A percentile compares a stretch with the other conserved stretches of the same genome.
Conservation (phyloP, 257 asterid species). For the Solanum dulcamara region DNA sequence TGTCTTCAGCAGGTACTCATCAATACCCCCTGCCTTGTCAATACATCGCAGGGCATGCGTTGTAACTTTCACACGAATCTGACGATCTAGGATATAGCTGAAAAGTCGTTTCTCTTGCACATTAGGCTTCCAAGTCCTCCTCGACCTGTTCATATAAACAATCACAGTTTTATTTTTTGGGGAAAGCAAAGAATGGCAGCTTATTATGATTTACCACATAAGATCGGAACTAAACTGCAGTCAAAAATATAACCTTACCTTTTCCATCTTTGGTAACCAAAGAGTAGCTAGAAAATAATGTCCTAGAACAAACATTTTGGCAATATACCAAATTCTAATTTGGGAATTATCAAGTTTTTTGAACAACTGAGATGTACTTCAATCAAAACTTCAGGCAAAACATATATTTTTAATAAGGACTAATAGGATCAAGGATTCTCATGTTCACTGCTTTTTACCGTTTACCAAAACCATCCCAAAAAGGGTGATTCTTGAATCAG, state of each 20-base stretch:
- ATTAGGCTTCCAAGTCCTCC: constrained; percentile 84
- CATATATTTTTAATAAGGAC: too few species aligned
- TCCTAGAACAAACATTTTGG: too few species aligned
- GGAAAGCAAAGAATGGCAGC: background rate
- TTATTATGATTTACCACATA: background rate
- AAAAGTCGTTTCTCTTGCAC: constrained; percentile 78
- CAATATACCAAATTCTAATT: too few species aligned
- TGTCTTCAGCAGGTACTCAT: constrained; percentile 85
- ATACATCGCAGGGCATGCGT: constrained; percentile 95
- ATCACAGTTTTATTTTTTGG: background rate
- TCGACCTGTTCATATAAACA: constrained; percentile 34
- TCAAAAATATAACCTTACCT: background rate
- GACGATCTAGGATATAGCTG: constrained; percentile 85
- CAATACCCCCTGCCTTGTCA: constrained; percentile 95
- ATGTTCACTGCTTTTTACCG: too few species aligned
- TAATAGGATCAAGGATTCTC: too few species aligned
- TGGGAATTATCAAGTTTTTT: too few species aligned
- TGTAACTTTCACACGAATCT: constrained; percentile 69
- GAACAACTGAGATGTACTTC: too few species aligned
- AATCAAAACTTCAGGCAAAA: too few species aligned
- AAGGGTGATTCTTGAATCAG: too few species aligned
- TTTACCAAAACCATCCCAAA: too few species aligned
- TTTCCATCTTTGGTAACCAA: background rate
- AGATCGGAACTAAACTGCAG: background rate
- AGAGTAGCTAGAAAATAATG: background rate